Base-by-base conservation (phyloP, 805 yeast genomes). In the Myxozyma monticola region DNA sequence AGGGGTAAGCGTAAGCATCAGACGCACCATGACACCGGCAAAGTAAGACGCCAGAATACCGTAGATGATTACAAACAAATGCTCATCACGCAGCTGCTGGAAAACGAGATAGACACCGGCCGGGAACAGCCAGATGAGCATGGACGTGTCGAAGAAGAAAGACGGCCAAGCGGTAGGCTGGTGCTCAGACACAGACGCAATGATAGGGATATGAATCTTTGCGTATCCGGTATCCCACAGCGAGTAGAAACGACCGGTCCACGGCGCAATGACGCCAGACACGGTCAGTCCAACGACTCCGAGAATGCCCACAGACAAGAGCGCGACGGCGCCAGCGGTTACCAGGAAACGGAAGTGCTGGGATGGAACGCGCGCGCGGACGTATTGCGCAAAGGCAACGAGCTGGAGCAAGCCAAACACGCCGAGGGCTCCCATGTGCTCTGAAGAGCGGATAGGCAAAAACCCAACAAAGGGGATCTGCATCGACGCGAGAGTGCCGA, bases 141-240 rank as follows among this genome's bases (percentile, higher is more conserved):
- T 80, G 63, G 83, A 87, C 44, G 93, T 84, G 69, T 93, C 99
- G 67, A 91, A 88, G 79, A 88, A 93, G 69, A 93, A 95, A 10
- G 97, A 82, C 9, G 98, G 96, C 99, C 99, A 93, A 3, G 99
- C 96, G n/a, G 98, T 91, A 52, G 99, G 99, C 76, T 93, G 99
- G 75, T 93, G 99, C 74, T 93, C 99, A 12, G 96, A 88, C 33
- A 93, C 99, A 2, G 97, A 90, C 1, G 99, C 99, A 71, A 93
- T 93, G 66, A 93, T 93, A 38, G 99, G 99, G 63, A 93, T 93
- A 68, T 93, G 99, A 60, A 93, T 86, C 74, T 90, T 91, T 56
- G 99, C 99, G 65, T 95, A 93, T 68, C 79, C 85, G 3, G 99
- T 93, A 68, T 93, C 99, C 99, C 99, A 93, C 60, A 95, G 73